These are phyloP conservation scores for Chloris gayana DNA, from an alignment of 176 grass and related monocot genomes.

Conservation along the genomic window DNA sequence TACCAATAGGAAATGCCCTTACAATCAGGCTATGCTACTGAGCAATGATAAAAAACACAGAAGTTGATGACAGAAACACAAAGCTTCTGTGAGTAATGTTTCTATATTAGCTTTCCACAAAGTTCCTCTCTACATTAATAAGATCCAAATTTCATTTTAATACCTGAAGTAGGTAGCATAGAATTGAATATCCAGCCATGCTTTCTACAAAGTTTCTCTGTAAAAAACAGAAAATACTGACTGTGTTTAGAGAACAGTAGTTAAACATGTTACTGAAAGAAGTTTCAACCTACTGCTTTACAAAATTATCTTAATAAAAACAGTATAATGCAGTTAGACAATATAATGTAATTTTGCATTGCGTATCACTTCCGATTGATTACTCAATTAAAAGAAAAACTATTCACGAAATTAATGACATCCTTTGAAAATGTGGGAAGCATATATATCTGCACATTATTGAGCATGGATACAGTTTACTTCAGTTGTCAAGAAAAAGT, in stretches of 20 bases:
- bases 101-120: too few species aligned
- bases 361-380: neutral
- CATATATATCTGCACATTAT: neutral
- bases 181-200: constrained; percentile 97
- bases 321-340: neutral
- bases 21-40: neutral
- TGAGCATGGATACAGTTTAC: neutral
- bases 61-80: neutral
- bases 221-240: constrained; percentile 38
- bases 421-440: neutral
- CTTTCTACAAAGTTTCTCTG: constrained; percentile 99
- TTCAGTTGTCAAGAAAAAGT: neutral
- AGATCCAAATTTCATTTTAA: constrained; percentile 16
- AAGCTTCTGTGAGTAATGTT: neutral
- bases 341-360: neutral
- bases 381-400: neutral
- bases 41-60: neutral
- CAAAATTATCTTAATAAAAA: neutral
- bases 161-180: constrained; percentile 96
- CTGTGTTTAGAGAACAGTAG: constrained; percentile 2
- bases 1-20: neutral
- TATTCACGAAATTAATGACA: neutral
- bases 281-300: neutral
- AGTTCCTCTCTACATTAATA: too few species aligned
- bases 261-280: constrained; percentile 1